Conservation (phyloP, 306 rosid genomes). For the Sindora glabra region DNA sequence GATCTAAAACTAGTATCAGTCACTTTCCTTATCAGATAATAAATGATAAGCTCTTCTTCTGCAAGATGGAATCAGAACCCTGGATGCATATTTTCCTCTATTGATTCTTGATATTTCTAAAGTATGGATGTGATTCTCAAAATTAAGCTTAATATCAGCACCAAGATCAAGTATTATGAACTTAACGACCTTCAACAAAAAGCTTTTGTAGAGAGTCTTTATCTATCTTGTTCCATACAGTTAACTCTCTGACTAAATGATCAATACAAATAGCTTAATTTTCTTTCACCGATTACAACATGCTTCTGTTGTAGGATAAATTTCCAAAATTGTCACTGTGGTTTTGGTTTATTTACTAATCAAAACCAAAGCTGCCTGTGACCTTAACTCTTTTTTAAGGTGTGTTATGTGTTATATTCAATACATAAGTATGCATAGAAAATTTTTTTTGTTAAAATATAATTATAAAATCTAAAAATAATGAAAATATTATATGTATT, state of each 20-base stretch:
- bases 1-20: constrained; percentile 60
- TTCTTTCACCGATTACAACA: not conserved
- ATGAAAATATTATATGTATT: no score
- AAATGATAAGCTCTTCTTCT: constrained; percentile 86
- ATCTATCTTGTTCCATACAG: constrained; percentile 25
- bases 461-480: no score
- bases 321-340: constrained; percentile 13
- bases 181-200: constrained; percentile 44
- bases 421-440: no score
- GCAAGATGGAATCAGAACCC: constrained; percentile 97
- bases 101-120: not conserved
- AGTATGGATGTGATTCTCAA: not conserved
- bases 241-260: constrained; percentile 75
- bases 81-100: constrained; percentile 83
- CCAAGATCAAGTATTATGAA: constrained; percentile 16
- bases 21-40: constrained; percentile 57
- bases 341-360: constrained; percentile 5
- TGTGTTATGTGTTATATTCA: constrained; percentile 16
- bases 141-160: constrained; percentile 33
- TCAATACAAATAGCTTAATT: not conserved
- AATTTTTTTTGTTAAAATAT: no score
- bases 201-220: constrained; percentile 21
- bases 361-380: not conserved
- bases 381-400: constrained; percentile 24
- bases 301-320: not conserved